Base-by-base conservation (phyloP, 2,329 filamentous ascomycete species). In the Penicillium sp. region DNA sequence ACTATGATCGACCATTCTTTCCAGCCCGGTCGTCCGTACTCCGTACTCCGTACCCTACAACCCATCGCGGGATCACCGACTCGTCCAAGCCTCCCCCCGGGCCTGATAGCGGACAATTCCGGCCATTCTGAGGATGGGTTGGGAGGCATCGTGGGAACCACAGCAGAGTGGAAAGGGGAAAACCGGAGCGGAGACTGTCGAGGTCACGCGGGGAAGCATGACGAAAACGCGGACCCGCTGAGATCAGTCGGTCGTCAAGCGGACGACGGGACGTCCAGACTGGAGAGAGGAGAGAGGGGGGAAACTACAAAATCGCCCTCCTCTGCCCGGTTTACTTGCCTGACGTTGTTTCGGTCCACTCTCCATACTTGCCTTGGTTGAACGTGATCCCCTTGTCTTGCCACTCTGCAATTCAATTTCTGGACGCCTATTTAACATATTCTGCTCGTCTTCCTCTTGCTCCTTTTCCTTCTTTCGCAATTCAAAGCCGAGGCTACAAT, bases 241-340 rank as follows among this genome's bases (percentile, higher is more conserved):
- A 54, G 38, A 64, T 69, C 66, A 68, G 61, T 62, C 13, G 26
- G 19, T 13, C 22, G 6, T 22, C 19, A 22, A 22, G 19, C 19
- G 19, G 19, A 22, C 19, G 19, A 22, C 19, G 19, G 19, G 19
- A 22, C 19, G 19, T 22, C 19, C 19, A 22, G 19, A 22, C 19
- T 22, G 19, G 19, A 22, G 19, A 22, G 19, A 22, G 19, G 19
- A 22, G 19, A 22, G 19, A 22, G 19, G 19, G 19, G 19, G 19
- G 19, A 22, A 1, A 33, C 30, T 33, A 69, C 65, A 66, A 67
- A 65, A 61, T 59, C 59, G 57, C 45, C 37, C 45, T 37, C 56
- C 54, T 14, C 52, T 53, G 60, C 62, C 37, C 54, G 38, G 56
- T 62, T 53, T 61, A 53, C 49, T 37, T 55, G 30, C 53, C 53